A percentile compares a stretch with the other conserved stretches of the same genome.
Evolutionary conservation across 108 stramenopile genomes (phyloP).

Genomic region (Cafeteria roenbergensis): DNA sequence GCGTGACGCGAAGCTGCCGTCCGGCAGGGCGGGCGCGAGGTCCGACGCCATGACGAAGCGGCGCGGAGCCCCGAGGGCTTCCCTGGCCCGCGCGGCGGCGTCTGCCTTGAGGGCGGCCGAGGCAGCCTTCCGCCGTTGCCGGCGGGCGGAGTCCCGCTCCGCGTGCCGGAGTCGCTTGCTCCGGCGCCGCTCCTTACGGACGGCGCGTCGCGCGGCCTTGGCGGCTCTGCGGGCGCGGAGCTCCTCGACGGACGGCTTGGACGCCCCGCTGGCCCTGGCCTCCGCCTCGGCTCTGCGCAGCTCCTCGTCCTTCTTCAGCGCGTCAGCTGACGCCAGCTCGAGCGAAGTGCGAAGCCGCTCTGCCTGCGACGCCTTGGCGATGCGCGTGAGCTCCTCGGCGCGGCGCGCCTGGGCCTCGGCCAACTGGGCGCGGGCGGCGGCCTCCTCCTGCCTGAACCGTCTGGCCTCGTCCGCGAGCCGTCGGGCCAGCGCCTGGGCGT

Average conservation of each 20-base stretch:
- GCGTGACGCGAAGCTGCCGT: too few species aligned
- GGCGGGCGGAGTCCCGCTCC: too few species aligned
- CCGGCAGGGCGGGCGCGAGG: too few species aligned
- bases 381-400: background rate
- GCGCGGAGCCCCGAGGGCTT: too few species aligned
- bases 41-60: too few species aligned
- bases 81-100: too few species aligned
- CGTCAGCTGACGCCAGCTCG: background rate
- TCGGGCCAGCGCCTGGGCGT: background rate
- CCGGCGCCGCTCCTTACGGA: too few species aligned
- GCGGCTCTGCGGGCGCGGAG: background rate
- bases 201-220: conserved; percentile 1
- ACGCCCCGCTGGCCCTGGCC: background rate
- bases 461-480: background rate
- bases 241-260: background rate
- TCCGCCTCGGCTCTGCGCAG: background rate
- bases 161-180: too few species aligned
- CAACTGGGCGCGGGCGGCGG: background rate
- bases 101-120: too few species aligned
- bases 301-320: background rate
- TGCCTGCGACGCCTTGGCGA: background rate
- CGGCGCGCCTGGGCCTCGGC: too few species aligned
- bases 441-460: background rate
- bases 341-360: background rate
- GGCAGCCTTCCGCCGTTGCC: too few species aligned